Conservation (phyloP, 345 rosid genomes). For the Dimocarpus longan region DNA sequence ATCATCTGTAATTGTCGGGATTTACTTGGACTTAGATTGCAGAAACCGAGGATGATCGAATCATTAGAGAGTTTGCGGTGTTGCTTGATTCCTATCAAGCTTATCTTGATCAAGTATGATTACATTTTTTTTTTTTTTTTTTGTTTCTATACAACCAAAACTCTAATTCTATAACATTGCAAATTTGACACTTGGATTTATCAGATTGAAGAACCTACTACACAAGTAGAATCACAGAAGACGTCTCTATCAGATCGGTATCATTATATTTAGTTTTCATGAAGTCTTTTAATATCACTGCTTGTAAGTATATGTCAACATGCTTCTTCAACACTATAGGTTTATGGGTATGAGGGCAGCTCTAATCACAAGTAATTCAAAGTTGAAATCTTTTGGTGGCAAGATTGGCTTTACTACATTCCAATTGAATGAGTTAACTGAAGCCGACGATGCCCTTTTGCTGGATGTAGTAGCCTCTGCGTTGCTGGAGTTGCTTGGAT, state of each 20-base stretch:
- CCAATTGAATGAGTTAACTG: conserved; percentile 36
- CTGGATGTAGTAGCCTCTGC: conserved; percentile 37
- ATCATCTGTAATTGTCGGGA: conserved; percentile 26
- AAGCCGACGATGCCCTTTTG: conserved; percentile 25
- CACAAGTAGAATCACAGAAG: conserved; percentile 27
- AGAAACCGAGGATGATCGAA: conserved; percentile 84
- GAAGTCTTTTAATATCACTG: not conserved
- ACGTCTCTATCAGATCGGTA: conserved; percentile 63
- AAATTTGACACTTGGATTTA: conserved; percentile 18
- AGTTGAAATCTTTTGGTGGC: conserved; percentile 52
- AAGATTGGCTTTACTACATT: conserved; percentile 55
- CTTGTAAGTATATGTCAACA: not conserved
- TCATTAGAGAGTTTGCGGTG: conserved; percentile 66
- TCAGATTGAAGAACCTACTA: conserved; percentile 42
- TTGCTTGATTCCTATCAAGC: conserved; percentile 67
- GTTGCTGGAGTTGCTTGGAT: conserved; percentile 66
- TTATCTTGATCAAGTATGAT: conserved; percentile 46
- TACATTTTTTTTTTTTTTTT: not conserved
- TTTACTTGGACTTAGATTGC: conserved; percentile 51
- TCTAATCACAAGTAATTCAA: conserved; percentile 48
- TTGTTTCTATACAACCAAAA: not conserved
- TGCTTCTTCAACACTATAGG: conserved; percentile 37
- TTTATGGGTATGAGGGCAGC: conserved; percentile 90
- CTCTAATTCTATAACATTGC: not conserved
- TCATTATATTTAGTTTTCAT: conserved; percentile 2